Evolutionary conservation across 1,284 basidiomycete genomes (phyloP).

Genomic region (Puccinia brachypodii): DNA sequence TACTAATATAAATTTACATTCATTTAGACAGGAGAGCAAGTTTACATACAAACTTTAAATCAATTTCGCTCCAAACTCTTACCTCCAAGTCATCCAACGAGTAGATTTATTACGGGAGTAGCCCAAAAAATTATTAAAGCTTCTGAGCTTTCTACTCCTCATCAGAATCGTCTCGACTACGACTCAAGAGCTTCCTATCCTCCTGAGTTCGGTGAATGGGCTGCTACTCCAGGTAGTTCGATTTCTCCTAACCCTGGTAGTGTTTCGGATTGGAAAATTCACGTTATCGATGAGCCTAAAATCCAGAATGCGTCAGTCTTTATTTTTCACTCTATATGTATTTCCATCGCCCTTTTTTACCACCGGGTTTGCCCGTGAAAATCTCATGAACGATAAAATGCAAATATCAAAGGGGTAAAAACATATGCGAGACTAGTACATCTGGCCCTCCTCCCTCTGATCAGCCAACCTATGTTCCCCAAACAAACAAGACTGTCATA

Average conservation of each 20-base stretch:
- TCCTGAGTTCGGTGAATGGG: conserved; percentile 21
- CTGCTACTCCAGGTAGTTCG: not conserved
- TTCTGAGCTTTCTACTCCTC: conserved; percentile 47
- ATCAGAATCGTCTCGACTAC: conserved; percentile 2
- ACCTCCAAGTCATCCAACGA: conserved; percentile 50
- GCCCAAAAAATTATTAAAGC: conserved; percentile 54
- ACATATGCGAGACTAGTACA: too few species aligned
- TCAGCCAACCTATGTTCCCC: not conserved
- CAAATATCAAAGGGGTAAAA: too few species aligned
- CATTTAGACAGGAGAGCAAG: conserved; percentile 52
- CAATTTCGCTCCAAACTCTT: conserved; percentile 53
- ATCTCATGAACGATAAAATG: too few species aligned
- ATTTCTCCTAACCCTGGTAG: not conserved
- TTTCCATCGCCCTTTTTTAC: not conserved
- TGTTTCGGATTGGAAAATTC: conserved; percentile 43
- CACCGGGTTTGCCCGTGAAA: not conserved
- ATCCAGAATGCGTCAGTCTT: conserved; percentile 44
- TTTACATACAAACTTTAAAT: conserved; percentile 53
- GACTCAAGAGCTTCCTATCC: not conserved
- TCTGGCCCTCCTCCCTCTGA: too few species aligned
- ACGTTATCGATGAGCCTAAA: conserved; percentile 43
- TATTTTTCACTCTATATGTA: too few species aligned
- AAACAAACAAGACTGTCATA: too few species aligned
- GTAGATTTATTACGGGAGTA: conserved; percentile 51
- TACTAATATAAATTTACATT: not conserved